Percentiles rank a stretch among this genome's conserved stretches.
Conservation (phyloP, 345 rosid species). For the Cochlearia excelsa region DNA sequence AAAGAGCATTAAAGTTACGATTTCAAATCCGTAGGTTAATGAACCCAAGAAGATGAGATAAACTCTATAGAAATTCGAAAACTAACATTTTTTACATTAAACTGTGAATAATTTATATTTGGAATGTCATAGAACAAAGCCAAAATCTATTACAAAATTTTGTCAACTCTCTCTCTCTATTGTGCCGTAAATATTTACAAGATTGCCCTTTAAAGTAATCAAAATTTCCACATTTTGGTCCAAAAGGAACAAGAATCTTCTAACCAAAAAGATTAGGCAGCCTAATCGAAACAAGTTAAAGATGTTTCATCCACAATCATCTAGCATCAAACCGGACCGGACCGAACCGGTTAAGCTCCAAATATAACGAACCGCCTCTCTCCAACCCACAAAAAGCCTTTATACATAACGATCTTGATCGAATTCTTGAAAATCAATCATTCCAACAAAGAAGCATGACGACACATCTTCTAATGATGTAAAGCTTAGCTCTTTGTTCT, state of each 20-base stretch:
- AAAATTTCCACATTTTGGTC: constrained; percentile 10
- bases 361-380: constrained; percentile 13
- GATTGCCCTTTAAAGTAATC: constrained; percentile 19
- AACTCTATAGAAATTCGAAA: background rate
- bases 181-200: constrained; percentile 27
- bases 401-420: constrained; percentile 24
- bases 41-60: background rate
- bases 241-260: constrained; percentile 19
- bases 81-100: background rate
- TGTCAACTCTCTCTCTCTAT: constrained; percentile 26
- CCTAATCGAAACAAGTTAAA: constrained; percentile 14
- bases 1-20: background rate
- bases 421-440: constrained; percentile 40
- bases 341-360: constrained; percentile 22
- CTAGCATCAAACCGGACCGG: constrained; percentile 9
- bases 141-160: constrained; percentile 33
- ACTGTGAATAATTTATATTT: constrained; percentile 14
- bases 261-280: constrained; percentile 9
- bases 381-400: constrained; percentile 19
- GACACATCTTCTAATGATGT: constrained; percentile 88
- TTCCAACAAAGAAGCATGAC: constrained; percentile 88
- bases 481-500: constrained; percentile 85
- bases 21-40: background rate
- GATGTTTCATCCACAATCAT: background rate
- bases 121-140: constrained; percentile 14